These are phyloP conservation scores for Physcia stellaris DNA, from an alignment of 495 filamentous ascomycete species.

Conservation along the genomic window DNA sequence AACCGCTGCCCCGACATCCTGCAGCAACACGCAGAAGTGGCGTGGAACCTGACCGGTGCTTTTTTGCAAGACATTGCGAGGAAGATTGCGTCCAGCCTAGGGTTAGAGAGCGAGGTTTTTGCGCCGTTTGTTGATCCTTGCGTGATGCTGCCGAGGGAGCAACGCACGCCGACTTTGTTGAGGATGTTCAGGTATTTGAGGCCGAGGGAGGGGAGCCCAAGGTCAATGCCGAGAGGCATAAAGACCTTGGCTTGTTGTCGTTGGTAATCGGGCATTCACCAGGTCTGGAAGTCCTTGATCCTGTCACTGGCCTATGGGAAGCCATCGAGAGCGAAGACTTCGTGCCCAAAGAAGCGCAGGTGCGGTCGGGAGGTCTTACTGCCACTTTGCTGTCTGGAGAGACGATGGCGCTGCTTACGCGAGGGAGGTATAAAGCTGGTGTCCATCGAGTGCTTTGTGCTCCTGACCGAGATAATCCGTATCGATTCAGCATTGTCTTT, in stretches of 20 bases:
- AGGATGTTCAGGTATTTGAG: conserved; percentile 15
- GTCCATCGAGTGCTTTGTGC: conserved; percentile 12
- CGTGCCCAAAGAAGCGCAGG: conserved; percentile 2
- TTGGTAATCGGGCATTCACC: conserved; percentile 13
- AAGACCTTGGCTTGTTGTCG: conserved; percentile 12
- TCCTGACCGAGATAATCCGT: too few relatives aligned
- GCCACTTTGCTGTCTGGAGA: conserved; percentile 11
- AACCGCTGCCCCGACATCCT: conserved; percentile 3
- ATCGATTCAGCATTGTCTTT: too few relatives aligned
- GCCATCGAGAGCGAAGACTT: conserved; percentile 7
- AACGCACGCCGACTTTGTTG: conserved; percentile 9
- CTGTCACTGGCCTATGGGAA: conserved; percentile 1
- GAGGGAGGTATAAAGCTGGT: conserved; percentile 6
- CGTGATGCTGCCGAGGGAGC: not conserved
- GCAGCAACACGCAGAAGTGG: not conserved
- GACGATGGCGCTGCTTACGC: conserved; percentile 10
- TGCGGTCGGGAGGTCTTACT: conserved; percentile 9
- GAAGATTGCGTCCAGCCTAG: conserved; percentile 5
- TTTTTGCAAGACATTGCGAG: conserved; percentile 2
- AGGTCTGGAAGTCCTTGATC: conserved; percentile 8
- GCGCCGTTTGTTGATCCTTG: conserved; percentile 8
- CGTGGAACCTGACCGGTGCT: conserved; percentile 10
- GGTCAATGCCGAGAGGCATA: conserved; percentile 13
- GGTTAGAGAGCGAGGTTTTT: conserved; percentile 3
- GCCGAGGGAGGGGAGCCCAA: conserved; percentile 3